These are phyloP conservation scores for Haplosporangium sp. DNA, from an alignment of 371 early-diverging fungal genomes.

Conservation along the genomic window DNA sequence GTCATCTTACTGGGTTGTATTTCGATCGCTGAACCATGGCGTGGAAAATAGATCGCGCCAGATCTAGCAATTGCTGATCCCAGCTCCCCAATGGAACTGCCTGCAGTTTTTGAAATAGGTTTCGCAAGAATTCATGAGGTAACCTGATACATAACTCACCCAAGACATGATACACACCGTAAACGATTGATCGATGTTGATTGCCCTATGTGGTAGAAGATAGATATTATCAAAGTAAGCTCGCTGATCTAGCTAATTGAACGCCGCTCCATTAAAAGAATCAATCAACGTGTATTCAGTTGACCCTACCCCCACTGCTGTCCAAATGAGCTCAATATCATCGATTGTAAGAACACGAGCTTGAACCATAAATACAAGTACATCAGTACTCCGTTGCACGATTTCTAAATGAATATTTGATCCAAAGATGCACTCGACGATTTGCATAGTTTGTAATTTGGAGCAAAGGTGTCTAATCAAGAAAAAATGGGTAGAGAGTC, in stretches of 20 bases:
- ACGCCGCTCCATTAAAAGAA: not conserved
- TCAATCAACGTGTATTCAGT: not conserved
- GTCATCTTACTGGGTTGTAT: constrained; percentile 26
- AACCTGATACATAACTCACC: constrained; percentile 52
- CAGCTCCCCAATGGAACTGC: constrained; percentile 46
- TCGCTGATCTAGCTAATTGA: not conserved
- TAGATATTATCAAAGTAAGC: not conserved
- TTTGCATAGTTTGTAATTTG: constrained; percentile 47
- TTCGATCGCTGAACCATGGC: constrained; percentile 52
- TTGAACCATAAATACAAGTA: constrained; percentile 56
- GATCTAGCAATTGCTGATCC: constrained; percentile 52
- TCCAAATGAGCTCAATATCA: constrained; percentile 63
- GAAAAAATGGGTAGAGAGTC: not conserved
- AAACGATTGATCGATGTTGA: constrained; percentile 62
- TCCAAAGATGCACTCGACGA: constrained; percentile 60
- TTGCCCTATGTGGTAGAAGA: constrained; percentile 38
- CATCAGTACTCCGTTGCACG: constrained; percentile 59
- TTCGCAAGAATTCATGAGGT: constrained; percentile 45
- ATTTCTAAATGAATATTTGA: constrained; percentile 63
- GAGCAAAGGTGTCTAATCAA: constrained; percentile 38
- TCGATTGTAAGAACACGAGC: constrained; percentile 44
- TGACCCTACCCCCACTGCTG: constrained; percentile 52
- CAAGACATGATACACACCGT: constrained; percentile 61
- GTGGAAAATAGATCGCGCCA: constrained; percentile 51
- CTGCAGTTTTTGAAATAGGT: constrained; percentile 54